A percentile compares a stretch with the other conserved stretches of the same genome.
phyloP scores from a whole-genome alignment of 2,329 filamentous ascomycete species.

The Hymenoscyphus occultus region DNA sequence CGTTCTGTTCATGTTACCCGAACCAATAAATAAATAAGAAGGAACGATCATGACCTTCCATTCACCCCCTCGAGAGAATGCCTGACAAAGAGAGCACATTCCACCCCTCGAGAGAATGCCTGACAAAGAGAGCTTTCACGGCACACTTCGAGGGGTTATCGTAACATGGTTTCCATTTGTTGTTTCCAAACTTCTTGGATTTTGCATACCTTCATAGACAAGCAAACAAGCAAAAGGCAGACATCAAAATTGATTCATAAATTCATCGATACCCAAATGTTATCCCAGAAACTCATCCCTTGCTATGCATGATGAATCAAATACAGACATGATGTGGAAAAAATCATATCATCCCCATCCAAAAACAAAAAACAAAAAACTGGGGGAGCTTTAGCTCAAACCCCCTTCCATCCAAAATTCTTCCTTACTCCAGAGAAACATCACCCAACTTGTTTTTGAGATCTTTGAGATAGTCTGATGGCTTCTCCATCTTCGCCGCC shows the following conservation, averaged over 20 bases:
- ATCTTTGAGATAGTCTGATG: constrained; percentile 23
- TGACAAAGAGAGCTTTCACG: too few relatives aligned
- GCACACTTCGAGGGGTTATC: too few relatives aligned
- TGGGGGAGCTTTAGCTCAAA: constrained; percentile 1
- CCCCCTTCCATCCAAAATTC: background rate
- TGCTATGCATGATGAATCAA: background rate
- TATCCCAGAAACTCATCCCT: background rate
- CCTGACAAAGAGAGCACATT: too few relatives aligned
- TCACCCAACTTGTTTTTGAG: constrained; percentile 9
- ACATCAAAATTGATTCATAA: background rate
- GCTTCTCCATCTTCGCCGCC: constrained; percentile 56
- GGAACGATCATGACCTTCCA: background rate
- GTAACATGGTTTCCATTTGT: background rate
- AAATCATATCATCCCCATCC: background rate
- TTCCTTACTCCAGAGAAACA: background rate
- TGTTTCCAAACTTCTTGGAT: background rate
- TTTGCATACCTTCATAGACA: too few relatives aligned
- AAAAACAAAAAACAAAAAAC: background rate
- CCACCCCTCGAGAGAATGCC: too few relatives aligned
- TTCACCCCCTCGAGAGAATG: too few relatives aligned
- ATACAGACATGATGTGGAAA: background rate
- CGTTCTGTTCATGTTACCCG: background rate
- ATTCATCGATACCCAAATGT: background rate
- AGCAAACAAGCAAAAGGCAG: background rate
- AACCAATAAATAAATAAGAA: background rate